phyloP scores from a whole-genome alignment of 768 basidiomycete species.

The Lyophyllum shimeji region DNA sequence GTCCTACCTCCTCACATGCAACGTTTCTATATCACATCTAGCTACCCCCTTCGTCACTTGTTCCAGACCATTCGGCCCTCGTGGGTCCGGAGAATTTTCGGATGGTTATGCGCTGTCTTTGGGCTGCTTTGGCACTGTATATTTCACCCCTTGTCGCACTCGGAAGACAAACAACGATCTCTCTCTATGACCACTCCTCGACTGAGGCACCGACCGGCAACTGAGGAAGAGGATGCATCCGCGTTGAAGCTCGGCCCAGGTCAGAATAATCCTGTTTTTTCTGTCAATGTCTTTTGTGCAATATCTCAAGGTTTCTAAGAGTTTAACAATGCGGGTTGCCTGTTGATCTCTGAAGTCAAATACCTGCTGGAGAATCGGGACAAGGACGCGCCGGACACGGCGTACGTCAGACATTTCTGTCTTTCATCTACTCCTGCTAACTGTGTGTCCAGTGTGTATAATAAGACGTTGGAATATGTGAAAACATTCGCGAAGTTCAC shows the following conservation, averaged over 20 bases:
- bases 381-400: conserved; percentile 85
- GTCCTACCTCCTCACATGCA: no score
- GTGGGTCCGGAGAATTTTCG: no score
- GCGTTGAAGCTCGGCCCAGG: conserved; percentile 81
- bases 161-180: background rate
- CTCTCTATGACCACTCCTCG: conserved; percentile 55
- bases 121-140: no score
- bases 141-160: no score
- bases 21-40: no score
- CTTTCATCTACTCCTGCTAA: background rate
- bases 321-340: conserved; percentile 89
- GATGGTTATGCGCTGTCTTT: no score
- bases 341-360: conserved; percentile 91
- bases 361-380: conserved; percentile 85
- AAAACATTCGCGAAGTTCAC: conserved; percentile 90
- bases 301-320: conserved; percentile 39
- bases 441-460: conserved; percentile 66
- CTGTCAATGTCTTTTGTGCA: background rate
- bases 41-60: no score
- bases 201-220: conserved; percentile 61
- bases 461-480: conserved; percentile 91
- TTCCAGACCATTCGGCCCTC: no score
- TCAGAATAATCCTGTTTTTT: conserved; percentile 19
- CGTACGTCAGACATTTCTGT: conserved; percentile 44
- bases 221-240: conserved; percentile 85